phyloP scores from a whole-genome alignment of 2,329 filamentous ascomycete genomes.

The Neurospora crassa region DNA sequence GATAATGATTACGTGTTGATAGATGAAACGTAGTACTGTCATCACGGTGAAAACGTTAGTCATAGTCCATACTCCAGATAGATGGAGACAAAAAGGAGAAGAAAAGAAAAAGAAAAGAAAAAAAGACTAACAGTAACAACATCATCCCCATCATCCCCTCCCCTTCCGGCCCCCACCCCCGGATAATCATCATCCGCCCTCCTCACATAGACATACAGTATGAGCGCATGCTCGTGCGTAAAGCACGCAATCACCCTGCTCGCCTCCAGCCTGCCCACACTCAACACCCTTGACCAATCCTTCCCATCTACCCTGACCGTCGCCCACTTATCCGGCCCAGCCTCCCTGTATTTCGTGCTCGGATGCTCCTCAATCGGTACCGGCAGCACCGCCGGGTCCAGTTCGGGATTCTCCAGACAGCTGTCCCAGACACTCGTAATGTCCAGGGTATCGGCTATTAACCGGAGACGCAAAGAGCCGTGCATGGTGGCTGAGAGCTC shows the following conservation, averaged over 20 bases:
- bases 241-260: slow-evolving; percentile 82
- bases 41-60: background rate
- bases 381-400: slow-evolving; percentile 68
- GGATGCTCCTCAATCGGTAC: slow-evolving; percentile 70
- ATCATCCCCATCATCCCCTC: slow-evolving; percentile 58
- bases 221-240: slow-evolving; percentile 68
- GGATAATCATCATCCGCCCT: slow-evolving; percentile 66
- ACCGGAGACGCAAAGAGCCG: slow-evolving; percentile 69
- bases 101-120: too few relatives aligned
- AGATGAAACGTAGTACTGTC: slow-evolving; percentile 29
- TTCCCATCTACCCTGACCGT: slow-evolving; percentile 84
- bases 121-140: slow-evolving; percentile 58
- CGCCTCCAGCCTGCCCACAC: slow-evolving; percentile 80
- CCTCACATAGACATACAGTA: slow-evolving; percentile 73
- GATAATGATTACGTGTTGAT: slow-evolving; percentile 23
- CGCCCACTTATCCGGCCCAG: slow-evolving; percentile 76
- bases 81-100: background rate
- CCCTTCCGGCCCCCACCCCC: slow-evolving; percentile 66
- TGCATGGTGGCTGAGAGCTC: slow-evolving; percentile 93
- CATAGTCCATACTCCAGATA: background rate
- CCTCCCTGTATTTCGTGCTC: slow-evolving; percentile 66
- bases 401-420: slow-evolving; percentile 67
- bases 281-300: slow-evolving; percentile 83
- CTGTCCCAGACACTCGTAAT: slow-evolving; percentile 81
- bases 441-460: slow-evolving; percentile 73